phyloP scores from a whole-genome alignment of 2,329 filamentous ascomycete genomes.

The Pyricularia sp. region DNA sequence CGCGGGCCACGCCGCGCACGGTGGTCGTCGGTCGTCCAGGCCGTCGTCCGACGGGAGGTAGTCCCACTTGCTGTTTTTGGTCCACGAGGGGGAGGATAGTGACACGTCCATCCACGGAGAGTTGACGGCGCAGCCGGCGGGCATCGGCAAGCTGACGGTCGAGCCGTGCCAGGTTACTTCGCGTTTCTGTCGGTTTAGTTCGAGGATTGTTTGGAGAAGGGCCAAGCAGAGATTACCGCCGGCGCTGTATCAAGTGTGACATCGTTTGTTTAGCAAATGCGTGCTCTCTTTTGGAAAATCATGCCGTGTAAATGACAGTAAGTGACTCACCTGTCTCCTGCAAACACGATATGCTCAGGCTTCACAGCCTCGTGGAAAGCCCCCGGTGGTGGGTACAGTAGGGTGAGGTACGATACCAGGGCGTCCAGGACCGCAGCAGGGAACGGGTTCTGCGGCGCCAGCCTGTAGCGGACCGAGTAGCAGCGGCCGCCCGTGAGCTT shows the following conservation, averaged over 20 bases:
- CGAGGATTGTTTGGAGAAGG: conserved; percentile 59
- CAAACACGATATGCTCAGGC: conserved; percentile 58
- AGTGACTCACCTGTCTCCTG: conserved; percentile 50
- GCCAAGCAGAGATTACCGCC: conserved; percentile 62
- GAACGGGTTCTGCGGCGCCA: conserved; percentile 67
- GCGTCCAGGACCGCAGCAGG: conserved; percentile 66
- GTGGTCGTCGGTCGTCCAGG: conserved; percentile 8
- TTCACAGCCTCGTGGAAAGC: conserved; percentile 57
- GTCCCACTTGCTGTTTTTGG: conserved; percentile 45
- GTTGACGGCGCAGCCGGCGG: conserved; percentile 52
- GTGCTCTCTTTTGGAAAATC: background rate
- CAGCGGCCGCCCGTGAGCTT: conserved; percentile 57
- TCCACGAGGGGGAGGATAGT: conserved; percentile 49
- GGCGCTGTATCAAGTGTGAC: conserved; percentile 35
- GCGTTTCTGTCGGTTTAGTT: conserved; percentile 39
- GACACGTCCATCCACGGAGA: conserved; percentile 67
- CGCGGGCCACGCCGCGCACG: conserved; percentile 50
- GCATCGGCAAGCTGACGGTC: conserved; percentile 50
- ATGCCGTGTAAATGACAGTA: background rate
- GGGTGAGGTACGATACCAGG: conserved; percentile 60
- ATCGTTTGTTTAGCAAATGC: conserved; percentile 1
- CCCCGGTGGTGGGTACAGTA: conserved; percentile 62
- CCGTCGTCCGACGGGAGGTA: conserved; percentile 43
- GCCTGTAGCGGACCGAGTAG: conserved; percentile 64
- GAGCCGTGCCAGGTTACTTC: conserved; percentile 51